Evolutionary conservation across 345 rosid genomes (phyloP), one percentile per base, ranked within the genome.

Genomic region (Eucalyptus viminalis): DNA sequence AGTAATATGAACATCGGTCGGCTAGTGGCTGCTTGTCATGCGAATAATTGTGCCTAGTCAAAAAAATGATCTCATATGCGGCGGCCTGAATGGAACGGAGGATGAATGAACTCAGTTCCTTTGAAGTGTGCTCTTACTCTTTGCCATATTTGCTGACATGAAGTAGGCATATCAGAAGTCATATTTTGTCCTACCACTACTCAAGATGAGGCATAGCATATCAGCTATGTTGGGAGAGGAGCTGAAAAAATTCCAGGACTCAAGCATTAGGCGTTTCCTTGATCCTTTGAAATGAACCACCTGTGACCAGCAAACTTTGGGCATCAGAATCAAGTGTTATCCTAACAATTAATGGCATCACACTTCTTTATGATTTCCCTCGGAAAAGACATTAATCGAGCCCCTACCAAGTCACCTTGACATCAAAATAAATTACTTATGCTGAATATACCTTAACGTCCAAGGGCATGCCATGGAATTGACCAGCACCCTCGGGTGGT

Each of bases 401-500:
- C 86, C 29, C 50, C 4, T 76, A 17, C 24, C 29, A 25, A 51
- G 54, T 88, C 17, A 76, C 76, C 49, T 17, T 40, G 31, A 80
- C 76, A 67, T 49, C 25, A 49, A 47, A 45, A 49, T 27, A 14
- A 44, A 29, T 49, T 65, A 45, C 53, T 31, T 87, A 76, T 21
- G 14, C 45, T 21, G 8, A 76, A 76, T 21, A 37, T 93, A 97
- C 98, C 99, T 97, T 95, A 69, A 97, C 97, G 89, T 98, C 97
- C 91, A 97, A 92, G 51, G 98, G 99, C 99, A 98, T 95, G 94
- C 99, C 99, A 80, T 94, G 99, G 91, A 97, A 98, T 91, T 98
- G 99, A 90, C 99, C 99, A 51, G 99, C 99, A 76, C 99, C 99
- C 90, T 97, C 99, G 2, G 99, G 99, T 83, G 99, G 99, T 85